Evolutionary conservation across 2,329 filamentous ascomycete genomes (phyloP).

Genomic region (Cryphonectria nitschkei): DNA sequence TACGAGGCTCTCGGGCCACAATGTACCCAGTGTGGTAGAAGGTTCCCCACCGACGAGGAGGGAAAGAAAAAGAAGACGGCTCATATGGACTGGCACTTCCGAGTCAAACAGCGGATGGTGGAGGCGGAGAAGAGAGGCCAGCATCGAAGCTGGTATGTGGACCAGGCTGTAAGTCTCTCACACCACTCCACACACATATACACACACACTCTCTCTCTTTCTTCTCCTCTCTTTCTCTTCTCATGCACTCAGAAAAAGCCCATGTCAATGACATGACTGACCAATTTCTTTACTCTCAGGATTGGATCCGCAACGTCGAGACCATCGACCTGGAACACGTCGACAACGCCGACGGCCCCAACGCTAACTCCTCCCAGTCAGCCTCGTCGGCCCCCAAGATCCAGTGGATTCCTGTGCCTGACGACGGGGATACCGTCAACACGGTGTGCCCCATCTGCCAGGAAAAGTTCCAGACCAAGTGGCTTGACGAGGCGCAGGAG

Average conservation of each 20-base stretch:
- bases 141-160: conserved; percentile 93
- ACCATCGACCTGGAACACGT: conserved; percentile 68
- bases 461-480: conserved; percentile 90
- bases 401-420: conserved; percentile 82
- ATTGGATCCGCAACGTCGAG: conserved; percentile 89
- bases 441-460: conserved; percentile 91
- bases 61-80: conserved; percentile 85
- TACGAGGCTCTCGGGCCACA: conserved; percentile 84
- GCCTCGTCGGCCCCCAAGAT: conserved; percentile 49
- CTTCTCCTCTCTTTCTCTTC: neutral
- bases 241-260: neutral
- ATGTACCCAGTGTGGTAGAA: conserved; percentile 88
- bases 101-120: conserved; percentile 84
- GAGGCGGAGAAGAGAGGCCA: conserved; percentile 86
- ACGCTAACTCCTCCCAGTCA: conserved; percentile 38
- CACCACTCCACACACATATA: neutral
- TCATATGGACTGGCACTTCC: conserved; percentile 98
- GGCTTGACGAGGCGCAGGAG: conserved; percentile 90
- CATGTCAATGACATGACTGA: neutral
- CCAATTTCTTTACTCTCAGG: conserved; percentile 49
- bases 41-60: conserved; percentile 77
- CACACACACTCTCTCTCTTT: no score
- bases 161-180: conserved; percentile 70
- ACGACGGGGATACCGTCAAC: conserved; percentile 73
- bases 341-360: conserved; percentile 38